These are phyloP conservation scores for Penicillium sp. DNA, from an alignment of 2,329 filamentous ascomycete species.

Conservation along the genomic window DNA sequence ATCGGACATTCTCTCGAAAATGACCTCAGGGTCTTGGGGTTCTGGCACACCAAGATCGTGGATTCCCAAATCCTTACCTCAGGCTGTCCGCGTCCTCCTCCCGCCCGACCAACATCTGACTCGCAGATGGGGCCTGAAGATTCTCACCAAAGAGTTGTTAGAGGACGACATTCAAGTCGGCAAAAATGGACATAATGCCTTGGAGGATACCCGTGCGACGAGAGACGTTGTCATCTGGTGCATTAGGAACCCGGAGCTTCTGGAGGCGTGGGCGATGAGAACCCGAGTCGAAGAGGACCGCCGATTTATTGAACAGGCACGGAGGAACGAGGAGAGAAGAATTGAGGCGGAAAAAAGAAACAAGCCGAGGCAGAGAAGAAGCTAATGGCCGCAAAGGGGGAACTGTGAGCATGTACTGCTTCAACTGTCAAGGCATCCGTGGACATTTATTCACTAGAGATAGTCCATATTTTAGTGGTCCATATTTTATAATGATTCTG, in stretches of 20 bases:
- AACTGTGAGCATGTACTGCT: neutral
- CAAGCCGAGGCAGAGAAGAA: neutral
- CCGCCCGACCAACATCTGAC: neutral
- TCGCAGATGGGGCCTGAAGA: conserved; percentile 36
- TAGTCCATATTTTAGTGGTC: too few relatives aligned
- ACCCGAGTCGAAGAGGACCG: conserved; percentile 2
- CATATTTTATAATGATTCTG: too few relatives aligned
- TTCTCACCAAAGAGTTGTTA: conserved; percentile 34
- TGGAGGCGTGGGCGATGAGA: conserved; percentile 33
- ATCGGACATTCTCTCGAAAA: conserved; percentile 47
- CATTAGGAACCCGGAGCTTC: conserved; percentile 35
- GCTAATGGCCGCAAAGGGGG: neutral
- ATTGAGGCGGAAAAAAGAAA: conserved; percentile 2
- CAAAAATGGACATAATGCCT: conserved; percentile 42
- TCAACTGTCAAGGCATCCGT: too few relatives aligned
- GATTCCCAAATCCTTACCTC: conserved; percentile 44
- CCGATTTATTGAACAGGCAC: conserved; percentile 1
- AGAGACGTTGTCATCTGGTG: conserved; percentile 48
- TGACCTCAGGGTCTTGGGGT: conserved; percentile 44
- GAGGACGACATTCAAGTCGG: conserved; percentile 33
- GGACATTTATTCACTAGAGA: too few relatives aligned
- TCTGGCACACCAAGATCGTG: conserved; percentile 42
- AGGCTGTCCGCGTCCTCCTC: conserved; percentile 22
- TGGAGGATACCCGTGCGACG: conserved; percentile 49
- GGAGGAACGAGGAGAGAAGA: neutral